phyloP scores from a whole-genome alignment of 306 rosid genomes.

The Vigna mungo region DNA sequence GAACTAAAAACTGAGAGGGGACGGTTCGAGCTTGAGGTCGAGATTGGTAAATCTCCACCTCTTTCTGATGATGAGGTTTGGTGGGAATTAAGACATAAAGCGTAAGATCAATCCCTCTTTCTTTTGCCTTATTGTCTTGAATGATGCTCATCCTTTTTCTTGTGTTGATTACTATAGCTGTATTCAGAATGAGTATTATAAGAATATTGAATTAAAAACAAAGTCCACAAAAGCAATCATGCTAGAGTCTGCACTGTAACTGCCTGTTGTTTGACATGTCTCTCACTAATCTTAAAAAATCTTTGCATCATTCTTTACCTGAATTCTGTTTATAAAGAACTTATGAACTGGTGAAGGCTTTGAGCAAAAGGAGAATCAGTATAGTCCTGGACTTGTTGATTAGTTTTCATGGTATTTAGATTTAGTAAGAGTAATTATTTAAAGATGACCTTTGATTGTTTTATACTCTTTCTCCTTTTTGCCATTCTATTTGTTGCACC shows the following conservation, averaged over 20 bases:
- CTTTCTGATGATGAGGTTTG: constrained; percentile 88
- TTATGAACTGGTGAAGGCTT: constrained; percentile 33
- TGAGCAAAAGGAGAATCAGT: constrained; percentile 33
- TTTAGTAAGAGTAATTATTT: constrained; percentile 1
- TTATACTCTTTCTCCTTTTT: constrained; percentile 41
- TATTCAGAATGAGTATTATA: constrained; percentile 28
- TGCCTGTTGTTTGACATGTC: constrained; percentile 6
- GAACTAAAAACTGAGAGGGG: constrained; percentile 71
- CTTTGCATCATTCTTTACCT: constrained; percentile 13
- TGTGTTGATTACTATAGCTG: constrained; percentile 18
- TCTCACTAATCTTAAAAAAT: constrained; percentile 24
- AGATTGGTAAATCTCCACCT: constrained; percentile 96
- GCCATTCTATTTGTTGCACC: constrained; percentile 42
- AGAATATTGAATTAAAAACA: constrained; percentile 29
- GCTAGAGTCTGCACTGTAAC: constrained; percentile 25
- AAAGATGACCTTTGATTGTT: constrained; percentile 34
- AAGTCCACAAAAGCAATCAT: constrained; percentile 10
- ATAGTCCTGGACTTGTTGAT: constrained; percentile 29
- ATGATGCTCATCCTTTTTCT: constrained; percentile 34
- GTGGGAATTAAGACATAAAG: constrained; percentile 85
- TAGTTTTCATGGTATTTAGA: constrained; percentile 4
- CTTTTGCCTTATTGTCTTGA: constrained; percentile 39
- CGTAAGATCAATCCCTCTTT: constrained; percentile 61
- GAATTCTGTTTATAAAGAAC: constrained; percentile 27
- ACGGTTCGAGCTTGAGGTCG: constrained; percentile 81